Base-by-base conservation (phyloP, 148 eudicot species). In the Fagopyrum homotropicum region DNA sequence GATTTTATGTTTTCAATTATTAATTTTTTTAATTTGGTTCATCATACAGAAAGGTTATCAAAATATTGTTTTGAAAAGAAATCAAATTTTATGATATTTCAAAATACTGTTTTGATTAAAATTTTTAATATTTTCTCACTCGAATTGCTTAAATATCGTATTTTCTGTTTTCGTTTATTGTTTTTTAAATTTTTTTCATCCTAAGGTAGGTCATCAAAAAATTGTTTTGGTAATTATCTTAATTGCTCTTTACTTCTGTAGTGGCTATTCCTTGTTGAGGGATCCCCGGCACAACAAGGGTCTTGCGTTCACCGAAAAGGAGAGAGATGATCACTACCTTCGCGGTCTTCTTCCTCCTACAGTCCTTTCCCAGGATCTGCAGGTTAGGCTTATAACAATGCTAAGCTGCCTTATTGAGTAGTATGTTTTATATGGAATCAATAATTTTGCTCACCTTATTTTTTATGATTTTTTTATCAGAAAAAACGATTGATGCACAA, bases 221-320 rank as follows among this genome's bases (percentile, higher is more conserved):
- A 22, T 22, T 22, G 0, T 22, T 22, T 61, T 61, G 4, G 30
- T 9, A 12, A 61, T 15, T 60, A 19, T 64, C 7, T 35, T 15
- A 15, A 40, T 66, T 66, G 19, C 17, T 66, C 70, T 66, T 40
- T 4, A 45, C 48, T 30, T 4, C 66, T 82, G 57, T 91, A 94
- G 98, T 82, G 98, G 98, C 4, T 75, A 88, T 80, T 80, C 82
- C 48, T 80, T 94, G 84, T 76, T 94, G 84, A 90, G 98, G 54
- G 89, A 94, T 80, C 97, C 97, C 75, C 95, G 60, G 77, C 87
- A 87, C 82, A 94, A 94, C 88, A 94, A 93, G 82, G 98, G 97
- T 51, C 91, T 89, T 70, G 89, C 87, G 52, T 94, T 94, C 77
- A 80, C 93, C 0, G 91, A 91, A 51, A 85, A 79, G 75, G 98